Percentiles rank a stretch among this genome's conserved stretches.
Conservation (phyloP, 345 rosid genomes). For the Orychophragmus violaceus region DNA sequence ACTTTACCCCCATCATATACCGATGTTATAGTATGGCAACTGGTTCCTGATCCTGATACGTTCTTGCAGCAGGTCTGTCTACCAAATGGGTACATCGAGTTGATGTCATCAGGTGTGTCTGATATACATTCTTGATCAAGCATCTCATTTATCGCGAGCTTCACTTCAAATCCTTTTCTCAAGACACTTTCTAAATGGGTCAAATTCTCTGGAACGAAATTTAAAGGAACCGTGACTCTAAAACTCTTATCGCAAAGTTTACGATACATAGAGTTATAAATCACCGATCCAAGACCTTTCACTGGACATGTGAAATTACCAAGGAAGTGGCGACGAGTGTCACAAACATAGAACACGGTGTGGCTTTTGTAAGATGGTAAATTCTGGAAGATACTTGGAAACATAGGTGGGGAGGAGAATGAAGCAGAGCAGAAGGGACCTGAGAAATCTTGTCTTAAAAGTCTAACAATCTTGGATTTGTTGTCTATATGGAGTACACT, state of each 20-base stretch:
- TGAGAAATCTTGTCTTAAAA: conserved; percentile 8
- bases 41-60: not conserved
- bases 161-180: conserved; percentile 26
- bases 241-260: not conserved
- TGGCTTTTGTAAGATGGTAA: not conserved
- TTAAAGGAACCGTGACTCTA: not conserved
- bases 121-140: not conserved
- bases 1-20: no score
- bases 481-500: not conserved
- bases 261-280: not conserved
- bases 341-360: conserved; percentile 21
- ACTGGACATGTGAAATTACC: conserved; percentile 15
- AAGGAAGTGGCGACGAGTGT: not conserved
- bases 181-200: not conserved
- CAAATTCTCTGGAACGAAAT: not conserved
- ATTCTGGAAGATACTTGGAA: not conserved
- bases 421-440: conserved; percentile 9
- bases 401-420: not conserved
- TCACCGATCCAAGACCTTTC: not conserved
- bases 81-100: no score
- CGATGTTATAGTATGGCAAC: not conserved
- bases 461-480: not conserved
- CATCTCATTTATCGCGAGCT: not conserved
- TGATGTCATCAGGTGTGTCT: no score
- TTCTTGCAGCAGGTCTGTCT: conserved; percentile 15